phyloP scores from a whole-genome alignment of 2,329 filamentous ascomycete genomes.

The Dactylellina cionopaga region DNA sequence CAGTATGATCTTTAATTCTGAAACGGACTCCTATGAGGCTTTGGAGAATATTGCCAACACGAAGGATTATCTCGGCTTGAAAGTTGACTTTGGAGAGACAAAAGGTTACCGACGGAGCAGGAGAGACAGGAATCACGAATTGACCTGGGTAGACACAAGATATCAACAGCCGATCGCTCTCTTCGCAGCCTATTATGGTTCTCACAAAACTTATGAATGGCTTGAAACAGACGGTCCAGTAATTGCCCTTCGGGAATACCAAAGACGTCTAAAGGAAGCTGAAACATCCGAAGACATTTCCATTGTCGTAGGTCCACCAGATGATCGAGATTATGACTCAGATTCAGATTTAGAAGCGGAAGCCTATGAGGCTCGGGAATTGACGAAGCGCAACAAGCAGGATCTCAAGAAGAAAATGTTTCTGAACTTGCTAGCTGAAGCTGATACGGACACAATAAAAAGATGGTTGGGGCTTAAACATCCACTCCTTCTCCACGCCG shows the following conservation, averaged over 20 bases:
- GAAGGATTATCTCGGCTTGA: background rate
- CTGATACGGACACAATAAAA: constrained; percentile 42
- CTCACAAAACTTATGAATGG: constrained; percentile 76
- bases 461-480: constrained; percentile 53
- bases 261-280: background rate
- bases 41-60: background rate
- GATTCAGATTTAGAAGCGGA: no score
- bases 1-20: background rate
- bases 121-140: constrained; percentile 69
- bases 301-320: no score
- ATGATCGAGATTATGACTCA: no score
- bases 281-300: background rate
- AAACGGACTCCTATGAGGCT: background rate
- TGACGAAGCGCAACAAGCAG: no score
- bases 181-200: constrained; percentile 61
- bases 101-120: no score
- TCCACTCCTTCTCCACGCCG: constrained; percentile 48
- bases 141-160: constrained; percentile 72
- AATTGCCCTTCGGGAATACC: constrained; percentile 62
- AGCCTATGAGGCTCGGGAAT: no score
- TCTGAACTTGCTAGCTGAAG: background rate
- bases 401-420: background rate
- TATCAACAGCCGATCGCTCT: constrained; percentile 65
- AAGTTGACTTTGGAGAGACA: constrained; percentile 57
- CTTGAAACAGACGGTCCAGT: constrained; percentile 77